Evolutionary conservation across 257 asterid species (phyloP).

Genomic region (Solanum acaule): DNA sequence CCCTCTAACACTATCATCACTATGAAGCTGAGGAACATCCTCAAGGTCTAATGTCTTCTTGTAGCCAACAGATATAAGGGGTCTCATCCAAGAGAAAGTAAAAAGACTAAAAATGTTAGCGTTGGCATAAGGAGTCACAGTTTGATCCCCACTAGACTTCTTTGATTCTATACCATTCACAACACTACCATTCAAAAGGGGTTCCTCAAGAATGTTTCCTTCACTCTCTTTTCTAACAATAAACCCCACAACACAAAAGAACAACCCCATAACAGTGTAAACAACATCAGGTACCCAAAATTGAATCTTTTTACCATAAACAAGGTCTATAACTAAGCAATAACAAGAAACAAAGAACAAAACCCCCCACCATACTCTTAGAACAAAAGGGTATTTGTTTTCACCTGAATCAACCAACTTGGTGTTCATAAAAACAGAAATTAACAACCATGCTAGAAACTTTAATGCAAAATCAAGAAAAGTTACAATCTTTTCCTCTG

Average conservation of each 20-base stretch:
- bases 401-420: conserved; percentile 26
- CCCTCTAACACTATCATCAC: conserved; percentile 44
- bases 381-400: conserved; percentile 40
- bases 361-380: conserved; percentile 71
- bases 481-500: conserved; percentile 54
- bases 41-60: conserved; percentile 64
- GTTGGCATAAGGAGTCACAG: conserved; percentile 63
- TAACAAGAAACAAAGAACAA: conserved; percentile 52
- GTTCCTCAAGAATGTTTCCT: conserved; percentile 37
- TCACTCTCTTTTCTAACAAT: conserved; percentile 21
- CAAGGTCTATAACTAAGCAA: conserved; percentile 47
- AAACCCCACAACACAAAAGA: conserved; percentile 43
- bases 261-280: conserved; percentile 32
- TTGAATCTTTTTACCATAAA: conserved; percentile 25
- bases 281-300: conserved; percentile 64
- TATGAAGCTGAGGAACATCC: conserved; percentile 80
- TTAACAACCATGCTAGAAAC: conserved; percentile 45
- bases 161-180: conserved; percentile 18
- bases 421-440: conserved; percentile 39
- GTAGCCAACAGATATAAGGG: conserved; percentile 57
- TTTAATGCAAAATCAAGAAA: conserved; percentile 46
- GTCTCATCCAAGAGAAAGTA: conserved; percentile 69
- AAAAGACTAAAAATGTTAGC: conserved; percentile 54
- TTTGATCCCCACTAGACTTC: conserved; percentile 39
- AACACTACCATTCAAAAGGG: conserved; percentile 47